These are phyloP conservation scores for Guadua angustifolia DNA, from an alignment of 176 grass and related monocot genomes.

Conservation along the genomic window DNA sequence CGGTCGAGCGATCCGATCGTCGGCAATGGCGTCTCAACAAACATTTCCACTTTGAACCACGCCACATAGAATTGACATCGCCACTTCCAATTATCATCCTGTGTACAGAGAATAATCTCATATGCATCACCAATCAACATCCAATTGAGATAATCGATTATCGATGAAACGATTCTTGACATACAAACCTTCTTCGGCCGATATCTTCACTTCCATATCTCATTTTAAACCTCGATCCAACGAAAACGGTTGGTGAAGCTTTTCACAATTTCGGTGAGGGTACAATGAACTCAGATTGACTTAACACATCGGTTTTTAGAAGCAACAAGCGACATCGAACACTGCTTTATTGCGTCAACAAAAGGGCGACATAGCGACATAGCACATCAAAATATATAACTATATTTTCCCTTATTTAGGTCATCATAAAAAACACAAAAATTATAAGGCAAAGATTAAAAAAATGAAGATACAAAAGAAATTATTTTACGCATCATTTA, in stretches of 20 bases:
- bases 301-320: constrained; percentile 51
- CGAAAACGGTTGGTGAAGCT: constrained; percentile 71
- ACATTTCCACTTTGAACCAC: no score
- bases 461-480: no score
- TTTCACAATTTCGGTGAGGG: constrained; percentile 87
- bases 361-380: not conserved
- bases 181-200: constrained; percentile 69
- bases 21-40: no score
- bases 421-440: no score
- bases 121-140: constrained; percentile 12
- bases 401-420: no score
- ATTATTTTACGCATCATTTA: no score
- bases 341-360: not conserved
- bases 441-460: no score
- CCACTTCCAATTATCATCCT: constrained; percentile 75
- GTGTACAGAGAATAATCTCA: constrained; percentile 50
- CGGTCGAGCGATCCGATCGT: no score
- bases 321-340: constrained; percentile 1
- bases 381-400: no score
- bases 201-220: constrained; percentile 90
- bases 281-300: constrained; percentile 82
- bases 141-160: not conserved
- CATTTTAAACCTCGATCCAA: constrained; percentile 91
- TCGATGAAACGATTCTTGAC: not conserved
- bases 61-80: constrained; percentile 77